Base-by-base conservation (phyloP, 1,284 basidiomycete species). In the Cryptococcus jaspeensis region DNA sequence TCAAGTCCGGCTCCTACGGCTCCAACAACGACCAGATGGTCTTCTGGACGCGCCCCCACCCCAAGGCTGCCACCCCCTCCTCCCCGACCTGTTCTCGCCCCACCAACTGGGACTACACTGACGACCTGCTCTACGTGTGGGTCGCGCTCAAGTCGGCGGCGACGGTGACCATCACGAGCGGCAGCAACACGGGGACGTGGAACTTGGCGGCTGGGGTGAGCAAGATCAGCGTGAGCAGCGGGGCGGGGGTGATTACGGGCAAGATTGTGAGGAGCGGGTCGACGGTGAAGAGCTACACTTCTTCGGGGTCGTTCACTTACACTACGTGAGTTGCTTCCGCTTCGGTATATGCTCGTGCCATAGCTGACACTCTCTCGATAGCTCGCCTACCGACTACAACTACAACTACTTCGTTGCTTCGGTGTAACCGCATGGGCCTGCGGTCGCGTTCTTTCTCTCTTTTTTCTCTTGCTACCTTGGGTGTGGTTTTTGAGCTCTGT, bases 11-110 rank as follows among this genome's bases (percentile, higher is more conserved):
- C 38, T 62, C 71, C 4, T 87, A 83, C 66, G 87, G 88, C 11
- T 38, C 77, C 5, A 80, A 88, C 60, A 79, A 84, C 66, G 89
- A 91, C 73, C 78, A 82, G 63, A 78, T 91, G 55, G 78, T 85
- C 64, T 80, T 90, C 76, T 90, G 87, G 86, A 82, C 85, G 40
- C 82, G 89, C 55, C 84, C 88, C 9, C 89, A 90, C 64, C 81
- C 87, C 7, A 80, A 81, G 52, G 69, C 79, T 35, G 35, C 87
- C 87, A 3, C 55, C 48, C 8, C 69, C 74, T 58, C 62, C 3
- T 46, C 59, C 13, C 75, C 76, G 23, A 58, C 64, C 4, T 67
- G 67, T 36, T 52, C 60, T 9, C 58, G 63, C 37, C 78, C 78
- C 0, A 61, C 63, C 28, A 58, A 65, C 42, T 67, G 58, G 60